phyloP scores from a whole-genome alignment of 495 filamentous ascomycete genomes.

The Lasiosphaeria ovina region DNA sequence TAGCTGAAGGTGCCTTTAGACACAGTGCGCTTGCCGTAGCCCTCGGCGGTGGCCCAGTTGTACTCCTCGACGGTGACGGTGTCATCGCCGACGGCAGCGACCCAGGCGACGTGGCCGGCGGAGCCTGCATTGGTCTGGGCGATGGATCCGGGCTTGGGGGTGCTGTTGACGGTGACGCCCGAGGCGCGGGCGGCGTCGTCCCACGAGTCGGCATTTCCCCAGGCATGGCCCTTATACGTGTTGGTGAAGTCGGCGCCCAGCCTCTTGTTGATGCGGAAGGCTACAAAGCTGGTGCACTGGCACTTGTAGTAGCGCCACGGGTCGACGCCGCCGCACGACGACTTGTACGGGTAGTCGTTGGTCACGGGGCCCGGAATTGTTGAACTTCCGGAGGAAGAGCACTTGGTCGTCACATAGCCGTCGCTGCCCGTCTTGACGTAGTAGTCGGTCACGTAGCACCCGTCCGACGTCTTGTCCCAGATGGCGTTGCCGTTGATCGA shows the following conservation, averaged over 20 bases:
- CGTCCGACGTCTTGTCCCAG: constrained; percentile 32
- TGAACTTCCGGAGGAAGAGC: neutral
- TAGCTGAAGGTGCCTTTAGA: constrained; percentile 23
- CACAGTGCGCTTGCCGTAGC: constrained; percentile 24
- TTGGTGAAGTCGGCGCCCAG: constrained; percentile 26
- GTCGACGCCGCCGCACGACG: constrained; percentile 20
- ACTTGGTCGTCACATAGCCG: constrained; percentile 23
- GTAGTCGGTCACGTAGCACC: constrained; percentile 29
- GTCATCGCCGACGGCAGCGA: constrained; percentile 17
- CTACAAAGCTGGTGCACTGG: constrained; percentile 30
- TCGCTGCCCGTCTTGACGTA: constrained; percentile 29
- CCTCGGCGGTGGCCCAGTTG: constrained; percentile 17
- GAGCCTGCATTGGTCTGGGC: constrained; percentile 24
- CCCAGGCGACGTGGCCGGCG: constrained; percentile 28
- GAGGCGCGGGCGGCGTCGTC: constrained; percentile 19
- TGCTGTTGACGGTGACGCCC: constrained; percentile 25
- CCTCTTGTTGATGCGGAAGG: constrained; percentile 27
- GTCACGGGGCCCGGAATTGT: constrained; percentile 21
- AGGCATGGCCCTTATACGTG: constrained; percentile 26
- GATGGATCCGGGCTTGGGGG: constrained; percentile 22
- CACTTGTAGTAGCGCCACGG: constrained; percentile 26
- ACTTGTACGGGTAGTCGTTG: constrained; percentile 28
- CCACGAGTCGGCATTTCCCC: constrained; percentile 29
- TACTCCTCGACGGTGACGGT: constrained; percentile 31
- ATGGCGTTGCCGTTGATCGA: constrained; percentile 25